Conservation (phyloP, 768 basidiomycete species). For the Leucogyrophana mollusca region DNA sequence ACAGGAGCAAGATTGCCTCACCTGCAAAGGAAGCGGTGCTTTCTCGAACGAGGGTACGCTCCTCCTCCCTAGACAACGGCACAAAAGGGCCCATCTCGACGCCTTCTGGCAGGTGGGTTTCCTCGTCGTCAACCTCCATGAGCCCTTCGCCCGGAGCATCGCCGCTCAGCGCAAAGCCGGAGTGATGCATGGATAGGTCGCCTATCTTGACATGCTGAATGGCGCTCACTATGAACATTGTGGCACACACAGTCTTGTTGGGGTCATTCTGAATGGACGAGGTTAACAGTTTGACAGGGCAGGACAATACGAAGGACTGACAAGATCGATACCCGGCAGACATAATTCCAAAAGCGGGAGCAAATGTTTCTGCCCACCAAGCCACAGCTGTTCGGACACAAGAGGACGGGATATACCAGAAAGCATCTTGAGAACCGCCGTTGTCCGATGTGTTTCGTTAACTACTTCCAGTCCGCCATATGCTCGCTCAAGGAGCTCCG, state of each 20-base stretch:
- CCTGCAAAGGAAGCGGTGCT: conserved; percentile 80
- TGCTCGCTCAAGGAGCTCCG: conserved; percentile 86
- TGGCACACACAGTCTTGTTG: conserved; percentile 74
- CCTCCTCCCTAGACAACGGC: conserved; percentile 58
- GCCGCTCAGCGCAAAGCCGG: conserved; percentile 52
- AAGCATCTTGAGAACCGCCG: conserved; percentile 84
- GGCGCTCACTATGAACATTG: conserved; percentile 72
- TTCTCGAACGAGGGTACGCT: conserved; percentile 70
- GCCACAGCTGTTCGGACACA: conserved; percentile 74
- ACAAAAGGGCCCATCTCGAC: conserved; percentile 32
- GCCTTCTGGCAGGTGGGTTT: conserved; percentile 51
- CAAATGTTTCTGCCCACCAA: conserved; percentile 86
- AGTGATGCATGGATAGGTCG: conserved; percentile 64
- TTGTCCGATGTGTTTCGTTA: conserved; percentile 94
- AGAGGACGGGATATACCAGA: conserved; percentile 75
- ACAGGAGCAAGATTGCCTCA: conserved; percentile 25
- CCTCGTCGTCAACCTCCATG: conserved; percentile 50
- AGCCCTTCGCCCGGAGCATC: conserved; percentile 53
- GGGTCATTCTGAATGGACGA: conserved; percentile 64
- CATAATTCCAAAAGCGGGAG: conserved; percentile 85
- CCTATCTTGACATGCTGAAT: conserved; percentile 78
- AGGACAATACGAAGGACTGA: conserved; percentile 30
- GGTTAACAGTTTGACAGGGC: conserved; percentile 2
- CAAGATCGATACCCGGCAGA: conserved; percentile 89
- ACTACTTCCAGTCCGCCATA: conserved; percentile 90